These are phyloP conservation scores for Irpex sp. DNA, from an alignment of 1,284 basidiomycete species.

Conservation along the genomic window DNA sequence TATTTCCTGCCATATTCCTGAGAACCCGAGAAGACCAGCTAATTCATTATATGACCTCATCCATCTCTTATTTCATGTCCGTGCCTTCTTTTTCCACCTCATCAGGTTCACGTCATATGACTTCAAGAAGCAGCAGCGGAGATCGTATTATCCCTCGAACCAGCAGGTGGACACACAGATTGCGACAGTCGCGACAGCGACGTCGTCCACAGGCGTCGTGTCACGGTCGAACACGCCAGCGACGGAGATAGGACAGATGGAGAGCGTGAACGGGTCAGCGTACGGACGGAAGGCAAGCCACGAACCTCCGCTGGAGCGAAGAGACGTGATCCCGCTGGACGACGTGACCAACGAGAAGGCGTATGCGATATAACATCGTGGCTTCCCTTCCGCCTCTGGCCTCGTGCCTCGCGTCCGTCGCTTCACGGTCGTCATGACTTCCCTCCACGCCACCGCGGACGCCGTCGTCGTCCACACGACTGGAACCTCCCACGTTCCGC, in stretches of 20 bases:
- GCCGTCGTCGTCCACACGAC: no score
- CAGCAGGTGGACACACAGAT: conserved; percentile 46
- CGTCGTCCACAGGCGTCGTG: conserved; percentile 38
- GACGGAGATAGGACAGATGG: conserved; percentile 24
- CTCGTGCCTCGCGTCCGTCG: neutral
- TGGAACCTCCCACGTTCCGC: no score
- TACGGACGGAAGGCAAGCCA: conserved; percentile 25
- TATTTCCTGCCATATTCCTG: conserved; percentile 15
- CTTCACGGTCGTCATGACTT: neutral
- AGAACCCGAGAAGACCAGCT: no score
- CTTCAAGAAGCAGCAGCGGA: conserved; percentile 79
- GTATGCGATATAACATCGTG: neutral
- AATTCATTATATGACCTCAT: no score
- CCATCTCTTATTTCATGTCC: no score
- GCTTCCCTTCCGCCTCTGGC: neutral
- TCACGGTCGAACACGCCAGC: conserved; percentile 46
- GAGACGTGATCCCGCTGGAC: conserved; percentile 17
- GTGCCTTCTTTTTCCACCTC: no score
- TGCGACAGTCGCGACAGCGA: conserved; percentile 43
- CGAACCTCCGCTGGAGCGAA: conserved; percentile 17
- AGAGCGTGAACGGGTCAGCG: conserved; percentile 21
- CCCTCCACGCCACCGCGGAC: neutral
- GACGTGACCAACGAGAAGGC: conserved; percentile 15
- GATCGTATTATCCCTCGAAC: conserved; percentile 80
- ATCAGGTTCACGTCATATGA: conserved; percentile 77